Conservation (phyloP, 2,329 filamentous ascomycete species). For the Pestalotiopsis sp. region DNA sequence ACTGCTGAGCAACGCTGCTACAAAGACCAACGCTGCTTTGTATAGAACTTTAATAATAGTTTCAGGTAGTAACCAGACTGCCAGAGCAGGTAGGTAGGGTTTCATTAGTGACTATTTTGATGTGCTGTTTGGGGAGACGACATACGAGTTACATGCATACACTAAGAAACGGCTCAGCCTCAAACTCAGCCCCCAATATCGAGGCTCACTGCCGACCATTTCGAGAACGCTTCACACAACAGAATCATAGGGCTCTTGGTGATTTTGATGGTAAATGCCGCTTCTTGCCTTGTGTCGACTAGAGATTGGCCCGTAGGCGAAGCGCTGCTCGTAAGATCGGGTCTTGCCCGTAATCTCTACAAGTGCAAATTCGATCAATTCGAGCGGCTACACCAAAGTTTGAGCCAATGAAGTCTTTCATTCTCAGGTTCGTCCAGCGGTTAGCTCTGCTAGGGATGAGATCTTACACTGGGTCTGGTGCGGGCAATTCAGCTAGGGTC, state of each 20-base stretch:
- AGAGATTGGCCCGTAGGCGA: no score
- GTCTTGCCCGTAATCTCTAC: background rate
- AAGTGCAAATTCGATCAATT: background rate
- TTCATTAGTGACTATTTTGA: no score
- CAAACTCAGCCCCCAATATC: background rate
- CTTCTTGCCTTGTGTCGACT: no score
- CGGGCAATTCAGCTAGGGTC: constrained; percentile 1
- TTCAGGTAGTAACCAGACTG: no score
- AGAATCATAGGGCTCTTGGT: background rate
- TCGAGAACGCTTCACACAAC: no score
- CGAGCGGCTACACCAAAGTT: constrained; percentile 1
- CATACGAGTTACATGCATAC: background rate
- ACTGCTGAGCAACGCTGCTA: no score
- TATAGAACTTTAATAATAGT: no score
- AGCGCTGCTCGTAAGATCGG: background rate
- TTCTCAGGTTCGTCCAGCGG: background rate
- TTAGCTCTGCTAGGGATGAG: constrained; percentile 7
- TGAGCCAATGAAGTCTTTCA: background rate
- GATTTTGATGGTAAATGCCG: background rate
- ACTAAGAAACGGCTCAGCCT: background rate
- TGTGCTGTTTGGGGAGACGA: no score
- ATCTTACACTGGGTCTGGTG: constrained; percentile 1
- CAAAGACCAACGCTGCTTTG: no score
- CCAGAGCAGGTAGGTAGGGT: no score
- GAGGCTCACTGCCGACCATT: no score